Base-by-base conservation (phyloP, 768 basidiomycete species). In the Panus rudis region DNA sequence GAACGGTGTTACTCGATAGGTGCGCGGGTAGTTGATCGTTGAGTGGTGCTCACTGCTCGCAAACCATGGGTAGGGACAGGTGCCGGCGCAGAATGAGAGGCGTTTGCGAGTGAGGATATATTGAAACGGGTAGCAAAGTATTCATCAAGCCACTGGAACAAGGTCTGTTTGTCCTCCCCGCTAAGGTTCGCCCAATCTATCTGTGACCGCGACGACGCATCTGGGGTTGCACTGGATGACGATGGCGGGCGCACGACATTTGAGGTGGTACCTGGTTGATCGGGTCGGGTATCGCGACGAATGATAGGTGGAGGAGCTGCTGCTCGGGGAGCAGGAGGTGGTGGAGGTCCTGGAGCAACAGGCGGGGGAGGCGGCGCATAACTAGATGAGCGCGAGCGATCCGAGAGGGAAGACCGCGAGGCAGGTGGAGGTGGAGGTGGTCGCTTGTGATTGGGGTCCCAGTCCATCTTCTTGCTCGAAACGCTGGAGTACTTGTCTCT, bases 141-240 rank as follows among this genome's bases (percentile, higher is more conserved):
- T 53, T 88, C 86, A 56, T 90, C 86, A 17, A 90, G 66, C 85
- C 86, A 89, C 46, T 63, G 62, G 60, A 89, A 90, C 55, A 90
- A 84, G 20, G 67, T 75, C 23, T 75, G 64, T 56, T 86, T 89
- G 54, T 90, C 84, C 56, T 80, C 71, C 17, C 58, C 54, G 2
- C 77, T 74, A 37, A 90, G 67, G 57, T 84, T 78, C 4, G 69
- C 59, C 86, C 86, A 90, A 56, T 86, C 78, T 23, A 89, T 75
- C 30, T 28, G 42, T 4, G n/a, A n/a, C n/a, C n/a, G n/a, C n/a
- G n/a, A 46, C 53, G 39, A 47, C n/a, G 12, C 52, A 7, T 11
- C 13, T 27, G 45, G 6, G 26, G 38, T n/a, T n/a, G 28, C 25
- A 22, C 42, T 12, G 32, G 22, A 13, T 23, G n/a, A 5, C 31